A percentile compares a stretch with the other conserved stretches of the same genome.
Conservation (phyloP, 495 filamentous ascomycete species). For the Niebla homalea region DNA sequence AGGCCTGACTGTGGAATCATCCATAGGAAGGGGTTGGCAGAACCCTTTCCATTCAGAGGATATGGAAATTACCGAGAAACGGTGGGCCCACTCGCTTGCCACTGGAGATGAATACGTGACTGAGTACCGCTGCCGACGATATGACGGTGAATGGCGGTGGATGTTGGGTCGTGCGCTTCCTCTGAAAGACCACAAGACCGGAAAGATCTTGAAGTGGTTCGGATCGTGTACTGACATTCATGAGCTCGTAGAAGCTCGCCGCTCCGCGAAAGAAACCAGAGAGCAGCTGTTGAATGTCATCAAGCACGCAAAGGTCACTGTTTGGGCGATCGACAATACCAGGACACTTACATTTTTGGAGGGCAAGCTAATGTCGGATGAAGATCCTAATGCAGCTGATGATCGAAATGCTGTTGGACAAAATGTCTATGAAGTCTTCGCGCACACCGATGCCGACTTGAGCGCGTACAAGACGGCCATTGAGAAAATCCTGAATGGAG, state of each 20-base stretch:
- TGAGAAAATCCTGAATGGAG: conserved; percentile 42
- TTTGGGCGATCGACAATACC: conserved; percentile 50
- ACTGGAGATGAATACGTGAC: conserved; percentile 52
- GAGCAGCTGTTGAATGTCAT: conserved; percentile 56
- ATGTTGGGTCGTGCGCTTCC: conserved; percentile 56
- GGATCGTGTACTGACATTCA: conserved; percentile 29
- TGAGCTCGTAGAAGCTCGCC: conserved; percentile 41
- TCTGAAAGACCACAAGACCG: conserved; percentile 43
- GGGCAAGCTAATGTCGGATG: conserved; percentile 43
- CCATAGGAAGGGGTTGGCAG: conserved; percentile 30
- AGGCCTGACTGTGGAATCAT: conserved; percentile 42
- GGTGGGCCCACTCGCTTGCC: conserved; percentile 43
- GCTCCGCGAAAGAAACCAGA: conserved; percentile 42
- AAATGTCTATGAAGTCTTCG: conserved; percentile 46
- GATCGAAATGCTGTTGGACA: conserved; percentile 35
- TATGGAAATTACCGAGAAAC: conserved; percentile 30
- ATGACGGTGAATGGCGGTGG: conserved; percentile 55
- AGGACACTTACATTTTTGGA: conserved; percentile 48
- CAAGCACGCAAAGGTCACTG: conserved; percentile 49
- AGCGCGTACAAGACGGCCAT: conserved; percentile 37
- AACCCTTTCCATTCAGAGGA: conserved; percentile 43
- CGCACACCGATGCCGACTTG: conserved; percentile 18
- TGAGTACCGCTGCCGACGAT: conserved; percentile 52
- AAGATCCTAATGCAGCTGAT: conserved; percentile 16
- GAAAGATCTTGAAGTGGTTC: conserved; percentile 58